Base-by-base conservation (phyloP, 495 filamentous ascomycete genomes). In the Cercophora sp. region DNA sequence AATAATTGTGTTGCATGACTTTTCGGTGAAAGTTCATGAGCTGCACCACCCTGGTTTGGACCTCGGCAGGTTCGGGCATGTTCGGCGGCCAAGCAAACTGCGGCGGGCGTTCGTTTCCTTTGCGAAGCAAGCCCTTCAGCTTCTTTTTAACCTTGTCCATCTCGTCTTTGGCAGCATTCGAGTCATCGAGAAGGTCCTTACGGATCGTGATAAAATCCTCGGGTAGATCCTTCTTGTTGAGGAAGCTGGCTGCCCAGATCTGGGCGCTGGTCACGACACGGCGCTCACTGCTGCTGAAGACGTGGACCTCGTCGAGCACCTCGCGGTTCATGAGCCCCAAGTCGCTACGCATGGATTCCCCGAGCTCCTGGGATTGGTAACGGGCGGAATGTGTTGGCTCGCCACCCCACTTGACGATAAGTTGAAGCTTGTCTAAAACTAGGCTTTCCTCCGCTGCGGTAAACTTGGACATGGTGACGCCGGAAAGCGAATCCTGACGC, bases 61-160 rank as follows among this genome's bases (percentile, higher is more conserved):
- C 91, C 58, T 93, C 81, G 24, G 87, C 88, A 11, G 93, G 93
- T 58, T 97, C 94, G 11, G 91, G 89, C 67, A 92, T 90, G 54
- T 91, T 88, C 46, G 88, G 84, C n/a, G 93, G 93, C 93, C 93
- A 98, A 36, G 92, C 89, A 64, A 98, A 98, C 63, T 97, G 91
- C 15, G 89, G 81, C 13, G 93, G 91, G 5, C 92, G 87, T 54
- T 87, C 78, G 48, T 87, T 89, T 2, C 94, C 94, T 65, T 94
- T 85, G 22, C 93, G 80, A 47, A 98, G 71, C 31, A 98, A 76
- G 2, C 86, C 81, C 71, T 98, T 98, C 4, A 98, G 76, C 81
- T 94, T 96, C 79, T 96, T 97, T 77, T 98, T 98, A 40, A 98
- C 93, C 66, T 94, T 96, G 70, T 98, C 93, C 91, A 96, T 98